Base-by-base conservation (phyloP, 192 early-diverging fungal genomes). In the Allomyces arbusculus region DNA sequence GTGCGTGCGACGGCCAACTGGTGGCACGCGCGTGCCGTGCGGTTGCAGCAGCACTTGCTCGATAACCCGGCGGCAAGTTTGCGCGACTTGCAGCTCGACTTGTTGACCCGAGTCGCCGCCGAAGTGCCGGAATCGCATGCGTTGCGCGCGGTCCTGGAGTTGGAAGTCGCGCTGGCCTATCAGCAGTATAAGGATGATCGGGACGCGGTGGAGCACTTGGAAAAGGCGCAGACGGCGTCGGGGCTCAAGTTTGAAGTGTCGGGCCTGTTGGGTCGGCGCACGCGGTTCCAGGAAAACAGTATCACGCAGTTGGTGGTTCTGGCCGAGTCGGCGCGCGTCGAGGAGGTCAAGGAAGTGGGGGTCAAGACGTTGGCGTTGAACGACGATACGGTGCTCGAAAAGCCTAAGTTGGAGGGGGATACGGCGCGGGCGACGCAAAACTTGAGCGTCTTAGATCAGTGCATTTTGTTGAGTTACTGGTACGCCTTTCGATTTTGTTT, bases 381-480 rank as follows among this genome's bases (percentile, higher is more conserved):
- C 68, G 91, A 96, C 71, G 96, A 99, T 66, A 89, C 89, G 4
- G 63, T 99, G 10, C 74, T 99, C 65, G 96, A 99, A 71, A 84
- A 76, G 43, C 83, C 91, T 62, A 68, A 77, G 55, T 87, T 88
- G 63, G 77, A 81, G 25, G 64, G 65, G 28, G 74, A 79, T 19
- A 68, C 74, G n/a, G 71, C 77, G 63, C 66, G 68, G 70, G 75
- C 70, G 23, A 64, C 72, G 44, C 76, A 74, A 20, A 89, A 87
- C 63, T 78, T 97, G 10, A 76, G 81, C 23, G 73, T 81, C 16
- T 80, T 92, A 45, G 94, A 99, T 75, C 91, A 95, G 70, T 87
- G 87, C 63, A 81, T 99, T 33, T 73, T 99, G 61, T 78, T 99
- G 24, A 89, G 91, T 63, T 87, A 72, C 61, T 84, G 78, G 72